Base-by-base conservation (phyloP, 2,329 filamentous ascomycete genomes). In the Colletotrichum lini region DNA sequence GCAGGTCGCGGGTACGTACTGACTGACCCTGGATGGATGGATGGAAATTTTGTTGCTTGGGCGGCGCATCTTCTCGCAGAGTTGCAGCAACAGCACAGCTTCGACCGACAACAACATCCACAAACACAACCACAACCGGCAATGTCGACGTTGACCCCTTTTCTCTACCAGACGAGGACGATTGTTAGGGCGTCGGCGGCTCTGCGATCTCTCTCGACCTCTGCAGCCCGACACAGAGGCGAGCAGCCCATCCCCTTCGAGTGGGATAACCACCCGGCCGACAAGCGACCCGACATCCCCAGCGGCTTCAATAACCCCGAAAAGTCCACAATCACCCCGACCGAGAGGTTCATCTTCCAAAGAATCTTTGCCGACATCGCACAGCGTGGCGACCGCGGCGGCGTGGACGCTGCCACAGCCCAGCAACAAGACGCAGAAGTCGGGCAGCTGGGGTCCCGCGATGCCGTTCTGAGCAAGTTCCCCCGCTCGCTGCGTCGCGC, bases 111-210 rank as follows among this genome's bases (percentile, higher is more conserved):
- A 35, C 16, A 10, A 21, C 38, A n/a, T 30, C n/a, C 44, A 26
- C 56, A 26, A 21, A 38, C 6, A 8, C 45, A 30, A 49, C 7
- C 49, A 26, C 18, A 52, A 15, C 21, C 38, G n/a, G 53, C 13
- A 26, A 89, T 89, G 84, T 79, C 84, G 2, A 86, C 88, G 8
- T 80, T 90, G 16, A 81, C 91, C 5, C 90, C 92, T 0, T 94
- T 94, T 68, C 85, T 95, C 8, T 94, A 94, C 77, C 91, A 93
- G 74, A 94, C 93, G 6, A 84, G 87, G 70, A 94, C 92, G 0
- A 86, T 92, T 42, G 81, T 84, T 69, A 80, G 81, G 6, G 74
- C 77, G 81, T 65, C 69, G 12, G 45, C 70, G 53, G 75, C 74
- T 44, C 65, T 60, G 40, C 72, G 61, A 42, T 74, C 74, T 68